These are phyloP conservation scores for Planoprotostelium fungivorum DNA, from an alignment of 78 protist genomes.

Conservation along the genomic window DNA sequence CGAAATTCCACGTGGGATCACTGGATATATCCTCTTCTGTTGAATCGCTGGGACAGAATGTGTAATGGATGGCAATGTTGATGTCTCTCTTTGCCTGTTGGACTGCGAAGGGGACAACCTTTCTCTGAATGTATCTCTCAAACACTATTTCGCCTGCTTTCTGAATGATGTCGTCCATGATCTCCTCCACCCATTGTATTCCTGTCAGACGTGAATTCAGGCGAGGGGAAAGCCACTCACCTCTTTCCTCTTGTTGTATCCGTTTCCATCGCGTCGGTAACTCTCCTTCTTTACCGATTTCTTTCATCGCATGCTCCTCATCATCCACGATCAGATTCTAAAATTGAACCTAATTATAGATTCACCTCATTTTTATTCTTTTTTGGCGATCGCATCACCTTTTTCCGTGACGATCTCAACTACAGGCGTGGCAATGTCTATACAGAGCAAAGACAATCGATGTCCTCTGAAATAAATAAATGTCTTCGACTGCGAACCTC, in stretches of 20 bases:
- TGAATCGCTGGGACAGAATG: neutral
- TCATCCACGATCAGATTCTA: too few species aligned
- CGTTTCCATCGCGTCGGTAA: neutral
- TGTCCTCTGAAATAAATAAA: too few species aligned
- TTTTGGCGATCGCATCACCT: too few species aligned
- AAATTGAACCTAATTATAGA: too few species aligned
- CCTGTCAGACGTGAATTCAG: neutral
- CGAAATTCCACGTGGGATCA: neutral
- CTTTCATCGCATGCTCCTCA: neutral
- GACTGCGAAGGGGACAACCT: neutral
- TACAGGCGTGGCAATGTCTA: too few species aligned
- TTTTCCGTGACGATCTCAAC: too few species aligned
- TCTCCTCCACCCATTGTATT: neutral
- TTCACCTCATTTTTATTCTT: too few species aligned
- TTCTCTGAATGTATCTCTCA: neutral
- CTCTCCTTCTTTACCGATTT: neutral
- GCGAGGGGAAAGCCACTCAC: neutral
- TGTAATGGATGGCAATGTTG: neutral
- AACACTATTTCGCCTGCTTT: neutral
- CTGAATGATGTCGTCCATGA: neutral
- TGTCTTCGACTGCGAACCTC: too few species aligned
- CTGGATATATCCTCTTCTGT: neutral
- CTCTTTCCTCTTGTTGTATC: neutral
- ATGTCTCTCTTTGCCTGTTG: neutral
- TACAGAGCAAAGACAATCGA: too few species aligned